Base-by-base conservation (phyloP, 2,329 filamentous ascomycete genomes). In the Thermoascus crustaceus region DNA sequence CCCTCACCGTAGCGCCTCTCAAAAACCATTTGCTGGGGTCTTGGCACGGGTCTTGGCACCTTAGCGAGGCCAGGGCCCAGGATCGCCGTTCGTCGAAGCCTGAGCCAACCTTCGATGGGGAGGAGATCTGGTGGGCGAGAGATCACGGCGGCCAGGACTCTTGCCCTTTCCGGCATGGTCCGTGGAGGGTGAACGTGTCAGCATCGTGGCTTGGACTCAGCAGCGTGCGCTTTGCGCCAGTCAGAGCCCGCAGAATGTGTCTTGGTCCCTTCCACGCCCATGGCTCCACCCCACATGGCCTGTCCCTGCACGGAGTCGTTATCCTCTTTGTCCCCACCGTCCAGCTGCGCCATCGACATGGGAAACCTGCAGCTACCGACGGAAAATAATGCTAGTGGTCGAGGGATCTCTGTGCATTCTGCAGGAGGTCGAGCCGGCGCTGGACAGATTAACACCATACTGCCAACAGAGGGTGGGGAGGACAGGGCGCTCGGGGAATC, bases 1-100 rank as follows among this genome's bases (percentile, higher is more conserved):
- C 47, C 44, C 32, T 49, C 45, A 40, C 44, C 35, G 45, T 58
- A 58, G 55, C 42, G 52, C 43, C 57, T 48, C 18, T 29, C 26
- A 29, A 16, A 29, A 29, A 29, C 13, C 26, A 17, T 16, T 29
- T 17, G 5, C 26, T 16, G 7, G 34, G 27, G 35, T 34, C 54
- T 54, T 54, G 52, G 53, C 50, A 37, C 38, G 40, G 34, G 29
- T 47, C 46, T 43, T 41, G 26, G n/a, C 26, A 17, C 20, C 22
- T 47, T 47, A 45, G 46, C 43, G 43, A 35, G 39, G 11, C 34
- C 30, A 29, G 35, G 35, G 39, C 33, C 40, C 25, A 37, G 32
- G 39, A 48, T 48, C 39, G 41, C 32, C 42, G 30, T 44, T 39
- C 41, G 41, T 46, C 42, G 44, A 46, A 43, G 22, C 32, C 20